Percentiles rank a stretch among this genome's conserved stretches.
Evolutionary conservation across 75 land plant genomes (phyloP).

Genomic region (Chamaecyparis obtusa): DNA sequence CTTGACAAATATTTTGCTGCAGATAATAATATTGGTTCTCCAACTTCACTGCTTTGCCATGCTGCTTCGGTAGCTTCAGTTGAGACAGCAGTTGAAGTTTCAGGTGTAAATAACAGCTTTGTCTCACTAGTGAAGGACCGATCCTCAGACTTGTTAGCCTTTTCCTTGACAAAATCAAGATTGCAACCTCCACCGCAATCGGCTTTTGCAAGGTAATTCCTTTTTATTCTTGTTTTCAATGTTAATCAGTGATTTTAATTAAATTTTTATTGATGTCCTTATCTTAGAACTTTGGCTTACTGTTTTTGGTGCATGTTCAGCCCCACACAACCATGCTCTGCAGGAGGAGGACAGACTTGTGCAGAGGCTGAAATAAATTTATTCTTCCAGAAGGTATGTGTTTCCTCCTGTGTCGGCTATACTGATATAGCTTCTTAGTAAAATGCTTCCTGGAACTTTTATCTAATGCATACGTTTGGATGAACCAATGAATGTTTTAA

Average conservation of each 20-base stretch:
- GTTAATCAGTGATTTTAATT: background rate
- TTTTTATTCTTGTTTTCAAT: background rate
- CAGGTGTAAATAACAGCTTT: slow-evolving; percentile 51
- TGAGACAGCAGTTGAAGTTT: slow-evolving; percentile 34
- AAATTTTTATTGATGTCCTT: background rate
- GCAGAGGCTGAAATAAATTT: slow-evolving; percentile 84
- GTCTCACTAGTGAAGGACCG: slow-evolving; percentile 84
- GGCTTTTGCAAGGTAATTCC: slow-evolving; percentile 84
- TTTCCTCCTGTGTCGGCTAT: background rate
- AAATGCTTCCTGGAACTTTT: slow-evolving; percentile 3
- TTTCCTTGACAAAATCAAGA: slow-evolving; percentile 44
- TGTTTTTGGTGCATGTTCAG: slow-evolving; percentile 35
- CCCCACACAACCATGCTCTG: slow-evolving; percentile 75
- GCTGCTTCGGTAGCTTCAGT: slow-evolving; percentile 11
- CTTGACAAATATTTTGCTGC: slow-evolving; percentile 14
- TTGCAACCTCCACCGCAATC: slow-evolving; percentile 75
- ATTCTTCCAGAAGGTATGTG: slow-evolving; percentile 81
- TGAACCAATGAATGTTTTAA: background rate
- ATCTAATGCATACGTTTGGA: background rate
- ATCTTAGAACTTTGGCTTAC: background rate
- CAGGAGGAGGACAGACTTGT: slow-evolving; percentile 87
- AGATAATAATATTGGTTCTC: slow-evolving; percentile 47
- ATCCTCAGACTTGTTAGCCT: slow-evolving; percentile 35
- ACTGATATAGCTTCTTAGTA: slow-evolving; percentile 49
- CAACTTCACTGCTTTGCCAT: slow-evolving; percentile 52